Evolutionary conservation across 208 protist species (phyloP).

Genomic region (Wallacemonas collosoma): DNA sequence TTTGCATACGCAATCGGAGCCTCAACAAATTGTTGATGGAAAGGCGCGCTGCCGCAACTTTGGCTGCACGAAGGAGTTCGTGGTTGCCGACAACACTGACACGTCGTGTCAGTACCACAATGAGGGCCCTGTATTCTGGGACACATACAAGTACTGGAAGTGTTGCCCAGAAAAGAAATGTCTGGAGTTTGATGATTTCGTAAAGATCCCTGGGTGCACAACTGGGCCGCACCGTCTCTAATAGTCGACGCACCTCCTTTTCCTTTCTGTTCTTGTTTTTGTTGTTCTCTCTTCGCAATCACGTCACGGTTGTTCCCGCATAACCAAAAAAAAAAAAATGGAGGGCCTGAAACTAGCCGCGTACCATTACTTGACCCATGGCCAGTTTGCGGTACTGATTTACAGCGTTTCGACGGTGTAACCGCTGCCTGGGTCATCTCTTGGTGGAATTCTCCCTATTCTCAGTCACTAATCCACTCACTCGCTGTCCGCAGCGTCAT

Average conservation of each 20-base stretch:
- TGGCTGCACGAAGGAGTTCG: constrained; percentile 78
- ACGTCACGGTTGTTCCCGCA: neutral
- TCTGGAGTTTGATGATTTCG: constrained; percentile 87
- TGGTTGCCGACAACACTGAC: constrained; percentile 70
- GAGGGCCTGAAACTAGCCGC: too few species aligned
- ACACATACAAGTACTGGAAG: constrained; percentile 91
- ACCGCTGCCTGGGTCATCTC: too few species aligned
- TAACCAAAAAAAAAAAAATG: neutral
- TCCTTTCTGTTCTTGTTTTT: neutral
- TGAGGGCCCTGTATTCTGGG: constrained; percentile 83
- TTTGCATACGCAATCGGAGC: constrained; percentile 24
- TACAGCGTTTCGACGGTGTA: too few species aligned
- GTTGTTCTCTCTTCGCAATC: neutral
- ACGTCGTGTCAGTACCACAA: constrained; percentile 70
- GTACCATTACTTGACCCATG: too few species aligned
- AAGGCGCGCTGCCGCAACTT: constrained; percentile 82
- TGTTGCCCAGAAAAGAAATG: constrained; percentile 86
- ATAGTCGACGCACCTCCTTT: neutral
- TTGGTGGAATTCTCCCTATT: too few species aligned
- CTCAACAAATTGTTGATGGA: constrained; percentile 75
- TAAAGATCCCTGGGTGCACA: constrained; percentile 80
- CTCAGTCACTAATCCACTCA: too few species aligned
- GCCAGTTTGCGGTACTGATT: too few species aligned
- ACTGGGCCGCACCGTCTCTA: constrained; percentile 69
- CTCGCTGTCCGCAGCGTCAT: too few species aligned